Percentiles rank a stretch among this genome's conserved stretches.
These are phyloP conservation scores for Juglanconis juglandina DNA, from an alignment of 2,329 filamentous ascomycete genomes.

Conservation along the genomic window DNA sequence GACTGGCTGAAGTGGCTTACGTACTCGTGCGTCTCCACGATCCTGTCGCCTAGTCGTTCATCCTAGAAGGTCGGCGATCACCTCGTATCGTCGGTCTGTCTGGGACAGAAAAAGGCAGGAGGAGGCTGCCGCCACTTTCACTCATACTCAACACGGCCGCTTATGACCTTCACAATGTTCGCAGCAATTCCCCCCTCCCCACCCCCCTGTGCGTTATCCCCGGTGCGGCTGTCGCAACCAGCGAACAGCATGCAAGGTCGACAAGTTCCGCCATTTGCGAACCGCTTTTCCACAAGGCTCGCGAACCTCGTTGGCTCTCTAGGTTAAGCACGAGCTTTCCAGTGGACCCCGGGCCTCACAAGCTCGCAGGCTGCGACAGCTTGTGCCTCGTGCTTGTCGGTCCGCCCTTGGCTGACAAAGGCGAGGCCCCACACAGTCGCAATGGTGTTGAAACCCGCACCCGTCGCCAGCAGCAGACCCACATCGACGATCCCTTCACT, in stretches of 20 bases:
- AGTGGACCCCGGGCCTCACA: too few relatives aligned
- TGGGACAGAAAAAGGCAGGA: neutral
- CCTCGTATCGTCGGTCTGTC: neutral
- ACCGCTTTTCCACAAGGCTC: neutral
- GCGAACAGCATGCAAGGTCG: neutral
- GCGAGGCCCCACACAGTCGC: conserved; percentile 13
- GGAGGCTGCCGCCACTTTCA: neutral
- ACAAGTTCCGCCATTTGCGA: neutral
- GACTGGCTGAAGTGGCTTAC: neutral
- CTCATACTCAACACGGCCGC: neutral
- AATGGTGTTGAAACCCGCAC: neutral
- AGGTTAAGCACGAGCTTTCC: neutral
- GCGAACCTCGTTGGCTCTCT: neutral
- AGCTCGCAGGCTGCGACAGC: neutral
- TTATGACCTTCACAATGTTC: neutral
- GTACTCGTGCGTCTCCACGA: neutral
- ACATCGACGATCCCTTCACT: conserved; percentile 7
- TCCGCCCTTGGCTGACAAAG: conserved; percentile 5
- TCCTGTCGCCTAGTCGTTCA: neutral
- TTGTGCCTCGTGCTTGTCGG: neutral
- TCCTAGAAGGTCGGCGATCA: conserved; percentile 3
- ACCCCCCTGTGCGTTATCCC: neutral
- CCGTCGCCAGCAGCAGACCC: neutral
- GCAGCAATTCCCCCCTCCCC: neutral
- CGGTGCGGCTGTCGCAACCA: neutral